These are phyloP conservation scores for Cordyceps farinosa DNA, from an alignment of 2,329 filamentous ascomycete species.

Conservation along the genomic window DNA sequence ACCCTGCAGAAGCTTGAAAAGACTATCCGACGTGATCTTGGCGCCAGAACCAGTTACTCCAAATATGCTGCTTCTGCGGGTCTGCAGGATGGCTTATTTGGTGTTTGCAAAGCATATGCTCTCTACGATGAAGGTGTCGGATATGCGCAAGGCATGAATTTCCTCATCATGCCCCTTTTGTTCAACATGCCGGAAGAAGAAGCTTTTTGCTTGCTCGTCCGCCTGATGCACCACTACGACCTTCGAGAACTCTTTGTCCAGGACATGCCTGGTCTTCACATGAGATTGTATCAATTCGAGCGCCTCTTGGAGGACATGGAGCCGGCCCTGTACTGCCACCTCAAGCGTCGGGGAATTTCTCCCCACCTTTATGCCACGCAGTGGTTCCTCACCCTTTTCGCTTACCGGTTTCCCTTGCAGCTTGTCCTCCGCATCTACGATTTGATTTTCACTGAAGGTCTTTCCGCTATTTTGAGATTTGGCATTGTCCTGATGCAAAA, in stretches of 20 bases:
- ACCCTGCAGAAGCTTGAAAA: slow-evolving; percentile 83
- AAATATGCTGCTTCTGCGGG: slow-evolving; percentile 91
- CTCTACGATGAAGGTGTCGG: slow-evolving; percentile 91
- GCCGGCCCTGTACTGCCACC: slow-evolving; percentile 90
- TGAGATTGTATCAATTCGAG: slow-evolving; percentile 92
- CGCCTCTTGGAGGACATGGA: slow-evolving; percentile 89
- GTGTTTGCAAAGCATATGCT: slow-evolving; percentile 95
- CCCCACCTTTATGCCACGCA: slow-evolving; percentile 95
- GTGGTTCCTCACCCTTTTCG: slow-evolving; percentile 98
- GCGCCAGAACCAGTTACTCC: slow-evolving; percentile 90
- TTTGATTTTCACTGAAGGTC: slow-evolving; percentile 85
- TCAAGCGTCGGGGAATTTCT: slow-evolving; percentile 80
- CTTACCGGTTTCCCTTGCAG: slow-evolving; percentile 94
- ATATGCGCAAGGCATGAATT: slow-evolving; percentile 99
- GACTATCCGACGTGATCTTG: slow-evolving; percentile 83
- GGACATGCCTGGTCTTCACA: slow-evolving; percentile 94
- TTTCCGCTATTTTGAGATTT: slow-evolving; percentile 91
- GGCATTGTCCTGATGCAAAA: slow-evolving; percentile 95
- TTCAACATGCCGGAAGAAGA: slow-evolving; percentile 99
- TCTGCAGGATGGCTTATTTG: slow-evolving; percentile 89
- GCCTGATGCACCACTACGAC: slow-evolving; percentile 94
- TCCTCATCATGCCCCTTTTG: slow-evolving; percentile 90
- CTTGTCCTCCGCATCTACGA: slow-evolving; percentile 96
- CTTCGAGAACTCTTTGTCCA: slow-evolving; percentile 89
- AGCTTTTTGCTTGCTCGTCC: slow-evolving; percentile 88